Conservation (phyloP, 495 filamentous ascomycete species). For the Neurospora sp. region DNA sequence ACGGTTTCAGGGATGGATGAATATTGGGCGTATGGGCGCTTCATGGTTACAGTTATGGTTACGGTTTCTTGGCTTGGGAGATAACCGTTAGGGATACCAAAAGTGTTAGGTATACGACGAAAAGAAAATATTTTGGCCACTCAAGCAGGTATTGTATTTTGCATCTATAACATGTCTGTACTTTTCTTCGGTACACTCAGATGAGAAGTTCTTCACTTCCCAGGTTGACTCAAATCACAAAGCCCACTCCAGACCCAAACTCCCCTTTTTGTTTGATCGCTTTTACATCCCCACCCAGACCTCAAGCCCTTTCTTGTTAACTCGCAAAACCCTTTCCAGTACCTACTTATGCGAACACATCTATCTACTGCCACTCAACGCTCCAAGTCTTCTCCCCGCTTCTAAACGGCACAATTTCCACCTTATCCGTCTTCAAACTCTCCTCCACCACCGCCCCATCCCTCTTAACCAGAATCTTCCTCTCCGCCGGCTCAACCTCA, state of each 20-base stretch:
- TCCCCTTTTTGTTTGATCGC: neutral
- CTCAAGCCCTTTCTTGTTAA: neutral
- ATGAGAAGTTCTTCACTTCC: too few species aligned
- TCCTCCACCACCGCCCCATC: slow-evolving; percentile 17
- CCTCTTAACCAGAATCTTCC: slow-evolving; percentile 14
- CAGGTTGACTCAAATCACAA: neutral
- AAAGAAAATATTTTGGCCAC: too few species aligned
- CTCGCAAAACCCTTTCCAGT: neutral
- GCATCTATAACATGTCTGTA: too few species aligned
- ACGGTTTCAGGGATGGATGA: neutral
- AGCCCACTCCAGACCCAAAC: neutral
- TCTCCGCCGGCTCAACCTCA: slow-evolving; percentile 7
- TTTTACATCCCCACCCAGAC: neutral
- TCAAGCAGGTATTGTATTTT: too few species aligned
- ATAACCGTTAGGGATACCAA: neutral
- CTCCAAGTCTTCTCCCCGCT: slow-evolving; percentile 58
- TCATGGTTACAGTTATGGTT: neutral
- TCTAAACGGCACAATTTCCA: slow-evolving; percentile 63
- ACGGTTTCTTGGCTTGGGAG: neutral
- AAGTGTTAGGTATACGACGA: too few species aligned
- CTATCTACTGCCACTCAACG: slow-evolving; percentile 30
- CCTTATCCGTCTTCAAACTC: slow-evolving; percentile 25
- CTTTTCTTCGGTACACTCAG: too few species aligned
- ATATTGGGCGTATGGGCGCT: neutral
- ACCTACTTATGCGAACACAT: neutral